These are phyloP conservation scores for Penicillium herquei DNA, from an alignment of 495 filamentous ascomycete genomes.

Conservation along the genomic window DNA sequence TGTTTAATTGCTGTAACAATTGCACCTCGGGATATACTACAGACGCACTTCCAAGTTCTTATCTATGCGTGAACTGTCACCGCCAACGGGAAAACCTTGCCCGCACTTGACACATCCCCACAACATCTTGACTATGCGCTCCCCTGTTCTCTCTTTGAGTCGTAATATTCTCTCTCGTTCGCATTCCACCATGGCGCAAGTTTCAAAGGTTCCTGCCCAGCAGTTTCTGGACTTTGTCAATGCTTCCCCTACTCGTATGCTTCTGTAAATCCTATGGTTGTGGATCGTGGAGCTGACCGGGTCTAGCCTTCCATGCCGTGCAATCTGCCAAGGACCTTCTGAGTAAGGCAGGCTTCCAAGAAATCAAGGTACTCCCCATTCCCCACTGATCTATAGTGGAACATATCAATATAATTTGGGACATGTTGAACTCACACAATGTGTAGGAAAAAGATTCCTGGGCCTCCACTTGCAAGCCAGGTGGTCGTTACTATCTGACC, in stretches of 20 bases:
- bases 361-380: slow-evolving; percentile 61
- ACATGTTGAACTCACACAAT: background rate
- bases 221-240: slow-evolving; percentile 94
- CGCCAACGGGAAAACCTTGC: slow-evolving; percentile 19
- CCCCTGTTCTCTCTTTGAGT: slow-evolving; percentile 10
- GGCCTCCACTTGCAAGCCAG: slow-evolving; percentile 73
- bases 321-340: slow-evolving; percentile 71
- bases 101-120: slow-evolving; percentile 6
- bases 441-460: slow-evolving; percentile 81
- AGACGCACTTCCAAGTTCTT: background rate
- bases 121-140: slow-evolving; percentile 14
- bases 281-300: slow-evolving; percentile 20
- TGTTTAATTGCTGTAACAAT: background rate
- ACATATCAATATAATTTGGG: background rate
- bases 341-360: slow-evolving; percentile 76
- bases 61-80: slow-evolving; percentile 9
- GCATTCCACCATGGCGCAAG: slow-evolving; percentile 49
- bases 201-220: slow-evolving; percentile 60
- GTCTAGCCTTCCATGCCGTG: slow-evolving; percentile 89
- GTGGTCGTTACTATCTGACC: slow-evolving; percentile 95
- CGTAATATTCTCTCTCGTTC: slow-evolving; percentile 11
- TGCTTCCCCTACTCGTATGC: slow-evolving; percentile 87
- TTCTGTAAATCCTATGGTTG: background rate
- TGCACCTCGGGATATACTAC: too few species aligned
- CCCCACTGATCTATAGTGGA: background rate